phyloP scores from a whole-genome alignment of 768 basidiomycete genomes.

The Xanthoconium stramineum region DNA sequence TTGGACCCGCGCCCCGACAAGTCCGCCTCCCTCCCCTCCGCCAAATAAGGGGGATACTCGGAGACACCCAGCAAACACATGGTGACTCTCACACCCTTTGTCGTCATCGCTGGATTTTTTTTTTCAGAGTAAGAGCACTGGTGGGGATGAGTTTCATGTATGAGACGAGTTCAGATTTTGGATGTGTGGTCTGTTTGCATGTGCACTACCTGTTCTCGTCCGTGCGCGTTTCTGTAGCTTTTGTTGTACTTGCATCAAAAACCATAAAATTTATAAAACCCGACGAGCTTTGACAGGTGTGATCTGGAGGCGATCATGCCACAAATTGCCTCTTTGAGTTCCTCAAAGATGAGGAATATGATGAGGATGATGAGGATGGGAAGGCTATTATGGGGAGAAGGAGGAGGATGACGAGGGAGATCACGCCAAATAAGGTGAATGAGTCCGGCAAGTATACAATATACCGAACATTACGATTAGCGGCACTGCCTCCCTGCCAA shows the following conservation, averaged over 20 bases:
- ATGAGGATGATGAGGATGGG: too few relatives aligned
- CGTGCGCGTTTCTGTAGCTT: background rate
- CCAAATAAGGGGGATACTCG: background rate
- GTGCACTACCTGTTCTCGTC: constrained; percentile 1
- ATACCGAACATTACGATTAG: too few relatives aligned
- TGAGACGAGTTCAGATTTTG: constrained; percentile 9
- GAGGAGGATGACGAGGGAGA: too few relatives aligned
- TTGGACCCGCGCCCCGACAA: background rate
- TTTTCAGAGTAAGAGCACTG: background rate
- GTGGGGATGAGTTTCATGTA: background rate
- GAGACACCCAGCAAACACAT: background rate
- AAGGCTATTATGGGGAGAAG: too few relatives aligned
- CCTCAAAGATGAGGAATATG: too few relatives aligned
- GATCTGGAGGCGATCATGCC: too few relatives aligned
- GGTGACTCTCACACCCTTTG: background rate
- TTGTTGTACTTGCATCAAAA: background rate
- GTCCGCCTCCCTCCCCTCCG: background rate
- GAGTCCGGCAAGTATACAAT: too few relatives aligned
- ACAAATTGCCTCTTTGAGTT: too few relatives aligned
- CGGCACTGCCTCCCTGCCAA: too few relatives aligned
- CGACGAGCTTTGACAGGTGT: too few relatives aligned
- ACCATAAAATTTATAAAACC: background rate
- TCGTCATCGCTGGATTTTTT: background rate
- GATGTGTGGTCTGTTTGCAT: constrained; percentile 6
- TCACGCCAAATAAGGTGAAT: too few relatives aligned